Evolutionary conservation across 805 yeast genomes (phyloP), one percentile per base, ranked within the genome.

Genomic region (Metschnikowia gruessii): DNA sequence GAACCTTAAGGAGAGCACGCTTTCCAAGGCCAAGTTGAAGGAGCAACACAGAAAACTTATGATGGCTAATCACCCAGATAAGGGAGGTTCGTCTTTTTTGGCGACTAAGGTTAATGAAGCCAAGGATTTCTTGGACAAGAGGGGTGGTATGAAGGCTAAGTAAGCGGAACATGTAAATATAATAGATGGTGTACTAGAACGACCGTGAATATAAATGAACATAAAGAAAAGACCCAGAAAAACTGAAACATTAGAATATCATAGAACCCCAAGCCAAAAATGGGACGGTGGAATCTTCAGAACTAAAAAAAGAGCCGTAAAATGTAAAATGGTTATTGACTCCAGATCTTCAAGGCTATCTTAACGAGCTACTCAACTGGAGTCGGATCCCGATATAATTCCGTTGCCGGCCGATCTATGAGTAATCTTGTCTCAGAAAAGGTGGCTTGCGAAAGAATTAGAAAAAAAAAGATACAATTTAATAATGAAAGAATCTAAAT

Each of bases 21-120:
- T 82, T 59, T 74, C 79, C 35, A 81, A 79, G 65, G 77, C 82
- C 49, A 82, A 76, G 58, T 73, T 90, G 59, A 85, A 85, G 61
- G 89, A 84, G 51, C 83, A 82, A 49, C 96, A 91, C 63, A 80
- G 96, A 68, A 75, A 74, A 57, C 83, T 90, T 59, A 87, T 91
- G 94, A 68, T 88, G 67, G 79, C 85, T 41, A 91, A 91, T 64
- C 97, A 91, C 62, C 97, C 97, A 10, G 97, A 91, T 70, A 86
- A 83, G 62, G 97, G 97, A 29, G 97, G 97, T 2, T 85, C 95
- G 10, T 87, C 95, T 22, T 89, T 79, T 59, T 64, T 91, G 65
- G 96, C 97, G 39, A 83, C 91, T 48, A 91, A 91, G 72, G 85
- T 91, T 51, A 91, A 91, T 64, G 96, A 91, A 69, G 97, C 97